Percentiles rank a stretch among this genome's conserved stretches.
phyloP scores from a whole-genome alignment of 2,329 filamentous ascomycete species.

The Colletotrichum karsti region DNA sequence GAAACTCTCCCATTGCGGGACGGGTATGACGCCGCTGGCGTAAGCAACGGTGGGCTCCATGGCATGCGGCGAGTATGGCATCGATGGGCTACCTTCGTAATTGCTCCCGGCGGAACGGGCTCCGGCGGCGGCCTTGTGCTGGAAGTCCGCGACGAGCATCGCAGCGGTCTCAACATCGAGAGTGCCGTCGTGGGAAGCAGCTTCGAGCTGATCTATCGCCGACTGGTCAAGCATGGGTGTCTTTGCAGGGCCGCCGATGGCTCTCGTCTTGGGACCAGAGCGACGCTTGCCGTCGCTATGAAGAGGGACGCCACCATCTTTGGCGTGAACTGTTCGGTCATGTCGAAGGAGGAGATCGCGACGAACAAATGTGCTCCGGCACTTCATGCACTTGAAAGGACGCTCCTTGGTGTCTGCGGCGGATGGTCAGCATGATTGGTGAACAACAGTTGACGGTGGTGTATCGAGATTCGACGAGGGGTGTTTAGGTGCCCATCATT shows the following conservation, averaged over 20 bases:
- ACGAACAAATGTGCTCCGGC: slow-evolving; percentile 96
- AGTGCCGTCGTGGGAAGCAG: slow-evolving; percentile 81
- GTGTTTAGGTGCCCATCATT: too few species aligned
- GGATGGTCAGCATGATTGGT: slow-evolving; percentile 40
- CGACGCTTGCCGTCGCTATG: slow-evolving; percentile 95
- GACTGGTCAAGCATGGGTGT: slow-evolving; percentile 84
- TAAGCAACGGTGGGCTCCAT: slow-evolving; percentile 84
- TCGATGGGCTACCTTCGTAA: slow-evolving; percentile 66
- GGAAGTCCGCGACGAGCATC: slow-evolving; percentile 98
- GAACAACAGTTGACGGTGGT: background rate
- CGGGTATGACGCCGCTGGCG: slow-evolving; percentile 78
- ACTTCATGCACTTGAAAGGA: slow-evolving; percentile 98
- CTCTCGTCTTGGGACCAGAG: slow-evolving; percentile 73
- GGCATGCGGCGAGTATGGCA: slow-evolving; percentile 77
- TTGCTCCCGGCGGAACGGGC: slow-evolving; percentile 67
- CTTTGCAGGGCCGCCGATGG: slow-evolving; percentile 75
- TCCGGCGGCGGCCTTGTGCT: slow-evolving; percentile 87
- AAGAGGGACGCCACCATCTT: slow-evolving; percentile 93
- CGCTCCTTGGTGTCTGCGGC: slow-evolving; percentile 92
- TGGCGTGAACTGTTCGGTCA: slow-evolving; percentile 97
- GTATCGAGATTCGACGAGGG: background rate
- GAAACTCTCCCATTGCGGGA: slow-evolving; percentile 92
- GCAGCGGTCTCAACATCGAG: slow-evolving; percentile 97
- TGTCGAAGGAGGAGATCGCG: slow-evolving; percentile 95
- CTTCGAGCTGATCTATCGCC: slow-evolving; percentile 91